phyloP scores from a whole-genome alignment of 2,329 filamentous ascomycete genomes.

The Sclerotinia glacialis region DNA sequence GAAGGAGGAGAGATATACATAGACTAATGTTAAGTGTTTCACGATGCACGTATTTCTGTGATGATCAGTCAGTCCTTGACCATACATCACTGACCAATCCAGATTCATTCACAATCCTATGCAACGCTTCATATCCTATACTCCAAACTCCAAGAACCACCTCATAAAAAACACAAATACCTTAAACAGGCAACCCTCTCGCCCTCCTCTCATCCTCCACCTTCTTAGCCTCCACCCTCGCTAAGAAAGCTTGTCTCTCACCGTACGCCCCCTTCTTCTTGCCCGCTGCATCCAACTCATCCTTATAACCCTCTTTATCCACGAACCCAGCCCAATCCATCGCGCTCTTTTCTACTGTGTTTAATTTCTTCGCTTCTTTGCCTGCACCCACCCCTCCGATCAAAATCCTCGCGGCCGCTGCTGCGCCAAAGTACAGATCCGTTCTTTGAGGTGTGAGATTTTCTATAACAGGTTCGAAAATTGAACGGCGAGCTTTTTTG shows the following conservation, averaged over 20 bases:
- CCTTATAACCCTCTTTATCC: constrained; percentile 67
- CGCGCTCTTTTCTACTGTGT: constrained; percentile 68
- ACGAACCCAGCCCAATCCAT: constrained; percentile 73
- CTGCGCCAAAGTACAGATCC: constrained; percentile 58
- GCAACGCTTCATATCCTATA: background rate
- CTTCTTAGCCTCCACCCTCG: constrained; percentile 59
- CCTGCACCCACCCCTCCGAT: constrained; percentile 46
- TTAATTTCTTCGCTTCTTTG: constrained; percentile 59
- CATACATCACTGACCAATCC: too few species aligned
- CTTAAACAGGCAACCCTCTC: constrained; percentile 39
- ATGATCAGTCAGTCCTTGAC: background rate
- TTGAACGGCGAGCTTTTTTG: constrained; percentile 49
- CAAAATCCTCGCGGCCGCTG: constrained; percentile 30
- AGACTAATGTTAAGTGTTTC: background rate
- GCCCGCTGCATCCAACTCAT: constrained; percentile 63
- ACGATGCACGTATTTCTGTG: too few species aligned
- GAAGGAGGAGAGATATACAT: background rate
- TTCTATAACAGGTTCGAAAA: constrained; percentile 58
- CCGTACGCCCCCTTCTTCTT: constrained; percentile 63
- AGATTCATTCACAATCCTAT: background rate
- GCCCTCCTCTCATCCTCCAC: constrained; percentile 59
- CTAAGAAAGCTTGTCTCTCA: constrained; percentile 62
- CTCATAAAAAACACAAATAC: background rate
- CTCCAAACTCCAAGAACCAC: background rate
- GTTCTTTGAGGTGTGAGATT: constrained; percentile 44